Conservation (phyloP, 1,284 basidiomycete species). For the Moesziomyces globuligerus region DNA sequence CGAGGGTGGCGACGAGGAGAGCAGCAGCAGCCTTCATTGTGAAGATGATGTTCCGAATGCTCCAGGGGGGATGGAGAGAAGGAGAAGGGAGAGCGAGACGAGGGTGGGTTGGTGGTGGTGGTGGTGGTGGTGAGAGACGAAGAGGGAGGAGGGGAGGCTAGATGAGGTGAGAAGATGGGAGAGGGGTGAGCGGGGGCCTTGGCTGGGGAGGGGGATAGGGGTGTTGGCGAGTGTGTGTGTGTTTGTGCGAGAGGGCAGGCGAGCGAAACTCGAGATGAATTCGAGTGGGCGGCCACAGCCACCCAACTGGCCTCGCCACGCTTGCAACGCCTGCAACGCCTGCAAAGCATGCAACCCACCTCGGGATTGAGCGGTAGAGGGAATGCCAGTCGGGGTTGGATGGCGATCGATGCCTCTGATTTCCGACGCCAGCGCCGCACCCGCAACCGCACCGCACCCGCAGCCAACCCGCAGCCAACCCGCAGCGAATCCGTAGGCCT, state of each 20-base stretch:
- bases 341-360: background rate
- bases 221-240: slow-evolving; percentile 1
- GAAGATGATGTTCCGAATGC: background rate
- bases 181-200: background rate
- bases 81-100: slow-evolving; percentile 1
- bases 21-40: slow-evolving; percentile 46
- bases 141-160: slow-evolving; percentile 4
- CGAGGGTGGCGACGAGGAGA: slow-evolving; percentile 30
- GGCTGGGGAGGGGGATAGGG: slow-evolving; percentile 1
- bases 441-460: too few species aligned
- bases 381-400: slow-evolving; percentile 6
- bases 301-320: too few species aligned
- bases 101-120: slow-evolving; percentile 6
- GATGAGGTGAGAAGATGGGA: background rate
- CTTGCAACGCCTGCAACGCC: too few species aligned
- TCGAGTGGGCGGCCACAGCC: background rate
- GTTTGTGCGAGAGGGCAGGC: slow-evolving; percentile 1
- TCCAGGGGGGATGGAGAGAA: slow-evolving; percentile 1
- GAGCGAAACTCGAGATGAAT: slow-evolving; percentile 4
- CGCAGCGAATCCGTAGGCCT: too few species aligned
- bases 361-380: slow-evolving; percentile 10
- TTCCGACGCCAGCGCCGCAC: too few species aligned
- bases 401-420: slow-evolving; percentile 3
- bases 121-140: slow-evolving; percentile 11
- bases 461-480: too few species aligned